Base-by-base conservation (phyloP, 495 filamentous ascomycete species). In the Parathielavia appendiculata region DNA sequence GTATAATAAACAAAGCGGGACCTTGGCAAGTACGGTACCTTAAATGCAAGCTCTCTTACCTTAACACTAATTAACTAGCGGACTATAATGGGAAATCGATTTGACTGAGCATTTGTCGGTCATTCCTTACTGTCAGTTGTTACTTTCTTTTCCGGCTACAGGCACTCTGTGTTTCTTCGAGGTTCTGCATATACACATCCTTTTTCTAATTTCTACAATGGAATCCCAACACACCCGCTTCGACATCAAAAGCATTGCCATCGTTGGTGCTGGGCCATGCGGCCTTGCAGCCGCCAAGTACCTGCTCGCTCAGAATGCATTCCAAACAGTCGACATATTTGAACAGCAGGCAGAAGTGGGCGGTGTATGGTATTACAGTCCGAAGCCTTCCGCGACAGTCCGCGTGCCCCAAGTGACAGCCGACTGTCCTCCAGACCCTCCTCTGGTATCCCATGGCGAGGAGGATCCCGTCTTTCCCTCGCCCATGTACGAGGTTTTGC, bases 281-380 rank as follows among this genome's bases (percentile, higher is more conserved):
- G 88, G 88, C 1, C 72, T 90, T 4, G 79, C 79, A 17, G 80
- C 83, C 6, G 86, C 88, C 30, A 91, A 86, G 66, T 90, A 89
- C 60, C 75, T 96, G 17, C 70, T 84, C 5, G 89, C 87, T 32
- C 89, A 96, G 63, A 79, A 80, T 46, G 73, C 72, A 16, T 95
- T 95, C 59, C 70, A 81, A 30, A 79, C 66, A 30, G 87, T 97
- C 55, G 83, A 84, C 62, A 74, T 97, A 48, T 93, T 85, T 65
- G 92, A 97, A 66, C 90, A 95, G 69, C 85, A 89, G 60, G 73
- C 72, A 49, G 78, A 81, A 13, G 79, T 84, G 6, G 92, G 90
- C 51, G 92, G 92, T 5, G 81, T 89, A 6, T 97, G 92, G 92
- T 86, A 93, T 63, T 88, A 86, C 65, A 83, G 78, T 43, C 71